Base-by-base conservation (phyloP, 257 asterid species). In the Solanum lycopersicoides region DNA sequence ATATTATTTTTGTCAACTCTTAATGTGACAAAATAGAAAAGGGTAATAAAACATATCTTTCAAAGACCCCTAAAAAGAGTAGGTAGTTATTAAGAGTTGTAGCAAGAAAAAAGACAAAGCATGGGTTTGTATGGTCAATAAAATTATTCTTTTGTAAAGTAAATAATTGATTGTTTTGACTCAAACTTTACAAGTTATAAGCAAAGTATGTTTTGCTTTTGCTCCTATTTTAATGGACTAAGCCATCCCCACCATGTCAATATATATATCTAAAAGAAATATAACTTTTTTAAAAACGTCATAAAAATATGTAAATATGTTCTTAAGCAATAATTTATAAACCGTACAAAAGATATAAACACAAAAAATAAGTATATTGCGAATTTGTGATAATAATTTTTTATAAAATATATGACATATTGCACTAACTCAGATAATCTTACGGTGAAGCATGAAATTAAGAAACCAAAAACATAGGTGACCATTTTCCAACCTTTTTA, bases 131-230 rank as follows among this genome's bases (percentile, higher is more conserved):
- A 30, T 80, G 85, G 85, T 47, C 68, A 80, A 30, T 20, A 47
- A 15, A 80, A 80, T 30, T 30, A 47, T 80, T 80, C 42, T 80
- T 47, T 80, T 80, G 85, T 30, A 14, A 30, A 80, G 85, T 80
- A 80, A 56, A 18, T 44, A 80, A 80, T 80, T 80, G 68, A 47
- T 80, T 30, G 25, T 80, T 80, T 12, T 30, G 85, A 80, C 85
- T 0, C 0, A 30, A 79, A 23, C 68, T 47, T 80, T 32, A 47
- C 44, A 45, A 79, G 39, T 45, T 80, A 63, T 63, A 10, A 47
- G 68, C 59, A 47, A 80, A 28, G 44, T 30, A 47, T 47, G 42
- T 4, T 16, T 80, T 80, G 68, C 84, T 80, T 79, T 47, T 16
- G 68, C 42, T 47, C 60, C 66, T 80, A 16, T 30, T 45, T 79